A percentile compares a stretch with the other conserved stretches of the same genome.
Conservation (phyloP, 2,329 filamentous ascomycete genomes). For the Stagonosporopsis rhizophila region DNA sequence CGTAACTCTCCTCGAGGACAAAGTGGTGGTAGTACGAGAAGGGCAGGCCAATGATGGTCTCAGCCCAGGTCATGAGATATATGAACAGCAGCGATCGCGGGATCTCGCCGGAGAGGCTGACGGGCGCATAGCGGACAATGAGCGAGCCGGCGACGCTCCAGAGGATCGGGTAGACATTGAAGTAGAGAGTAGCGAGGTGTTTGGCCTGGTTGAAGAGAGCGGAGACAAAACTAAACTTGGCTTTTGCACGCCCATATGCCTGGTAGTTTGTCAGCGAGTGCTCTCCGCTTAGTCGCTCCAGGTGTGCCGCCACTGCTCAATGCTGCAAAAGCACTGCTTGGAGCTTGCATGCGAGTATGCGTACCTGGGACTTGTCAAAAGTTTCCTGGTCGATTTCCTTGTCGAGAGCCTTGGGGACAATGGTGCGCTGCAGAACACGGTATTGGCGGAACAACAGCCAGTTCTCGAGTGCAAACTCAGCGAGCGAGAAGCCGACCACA, state of each 20-base stretch:
- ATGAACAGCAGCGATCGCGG: slow-evolving; percentile 92
- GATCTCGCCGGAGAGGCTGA: slow-evolving; percentile 87
- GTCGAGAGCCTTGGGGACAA: slow-evolving; percentile 83
- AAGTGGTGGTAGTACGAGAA: slow-evolving; percentile 92
- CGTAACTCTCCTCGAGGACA: slow-evolving; percentile 93
- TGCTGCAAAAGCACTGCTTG: background rate
- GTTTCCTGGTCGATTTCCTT: slow-evolving; percentile 88
- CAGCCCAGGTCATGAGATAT: slow-evolving; percentile 82
- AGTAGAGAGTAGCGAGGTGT: slow-evolving; percentile 88
- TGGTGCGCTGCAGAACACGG: slow-evolving; percentile 78
- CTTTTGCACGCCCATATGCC: slow-evolving; percentile 95
- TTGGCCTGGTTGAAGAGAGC: slow-evolving; percentile 86
- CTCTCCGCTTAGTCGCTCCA: background rate
- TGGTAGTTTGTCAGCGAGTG: slow-evolving; percentile 30
- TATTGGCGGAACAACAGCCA: slow-evolving; percentile 92
- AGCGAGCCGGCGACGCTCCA: slow-evolving; percentile 83
- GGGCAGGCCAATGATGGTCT: slow-evolving; percentile 80
- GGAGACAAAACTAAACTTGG: slow-evolving; percentile 82
- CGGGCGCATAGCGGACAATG: slow-evolving; percentile 76
- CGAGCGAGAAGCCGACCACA: slow-evolving; percentile 91
- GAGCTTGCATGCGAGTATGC: background rate
- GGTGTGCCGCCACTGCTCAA: background rate
- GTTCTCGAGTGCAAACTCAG: slow-evolving; percentile 88
- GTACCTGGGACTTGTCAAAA: slow-evolving; percentile 88
- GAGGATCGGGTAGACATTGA: slow-evolving; percentile 86